A percentile compares a stretch with the other conserved stretches of the same genome.
Evolutionary conservation across 768 basidiomycete genomes (phyloP).

Genomic region (Auricularia cornea): DNA sequence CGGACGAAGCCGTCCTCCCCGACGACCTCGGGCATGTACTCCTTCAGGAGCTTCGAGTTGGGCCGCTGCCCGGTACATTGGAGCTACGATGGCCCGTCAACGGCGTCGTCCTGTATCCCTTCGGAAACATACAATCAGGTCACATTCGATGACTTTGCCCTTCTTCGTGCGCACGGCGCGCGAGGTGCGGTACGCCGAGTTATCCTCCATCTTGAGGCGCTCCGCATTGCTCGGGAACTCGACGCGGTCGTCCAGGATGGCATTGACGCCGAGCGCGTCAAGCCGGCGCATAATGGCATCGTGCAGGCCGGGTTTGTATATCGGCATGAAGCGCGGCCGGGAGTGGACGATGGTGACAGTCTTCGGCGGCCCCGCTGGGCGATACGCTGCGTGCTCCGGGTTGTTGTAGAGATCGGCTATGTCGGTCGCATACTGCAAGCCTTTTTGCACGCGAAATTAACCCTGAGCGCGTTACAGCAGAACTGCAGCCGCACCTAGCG

Average conservation of each 20-base stretch:
- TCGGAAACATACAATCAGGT: background rate
- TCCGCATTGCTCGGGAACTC: background rate
- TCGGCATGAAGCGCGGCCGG: background rate
- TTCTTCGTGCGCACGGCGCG: background rate
- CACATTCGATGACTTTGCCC: background rate
- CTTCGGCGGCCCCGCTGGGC: background rate
- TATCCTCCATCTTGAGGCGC: background rate
- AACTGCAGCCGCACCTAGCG: background rate
- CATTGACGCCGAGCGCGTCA: background rate
- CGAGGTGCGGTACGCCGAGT: background rate
- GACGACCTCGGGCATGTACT: background rate
- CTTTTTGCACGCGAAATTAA: background rate
- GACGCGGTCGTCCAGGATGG: background rate
- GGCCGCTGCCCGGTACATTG: background rate
- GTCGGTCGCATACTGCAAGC: background rate
- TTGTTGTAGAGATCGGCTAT: background rate
- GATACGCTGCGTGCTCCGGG: background rate
- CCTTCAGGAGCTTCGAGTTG: background rate
- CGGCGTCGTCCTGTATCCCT: background rate
- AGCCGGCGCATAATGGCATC: background rate
- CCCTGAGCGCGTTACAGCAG: background rate
- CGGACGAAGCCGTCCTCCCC: background rate
- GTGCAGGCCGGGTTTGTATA: background rate
- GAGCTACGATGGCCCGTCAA: background rate
- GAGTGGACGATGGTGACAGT: background rate